phyloP scores from a whole-genome alignment of 306 rosid genomes.

The Citrullus amarus region DNA sequence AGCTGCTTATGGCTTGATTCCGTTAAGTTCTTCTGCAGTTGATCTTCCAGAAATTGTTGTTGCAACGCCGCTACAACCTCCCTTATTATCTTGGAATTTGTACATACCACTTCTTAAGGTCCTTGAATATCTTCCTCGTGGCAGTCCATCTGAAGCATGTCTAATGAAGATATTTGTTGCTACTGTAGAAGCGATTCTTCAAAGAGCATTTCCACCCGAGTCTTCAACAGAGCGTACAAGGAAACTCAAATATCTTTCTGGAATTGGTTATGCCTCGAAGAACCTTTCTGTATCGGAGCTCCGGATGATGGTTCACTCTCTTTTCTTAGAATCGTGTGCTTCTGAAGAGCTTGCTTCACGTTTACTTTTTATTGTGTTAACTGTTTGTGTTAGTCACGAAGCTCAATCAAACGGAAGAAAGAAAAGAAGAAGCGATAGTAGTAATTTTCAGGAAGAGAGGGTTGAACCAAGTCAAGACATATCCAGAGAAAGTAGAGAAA shows the following conservation, averaged over 20 bases:
- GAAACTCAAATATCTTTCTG: constrained; percentile 52
- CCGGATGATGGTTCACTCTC: constrained; percentile 96
- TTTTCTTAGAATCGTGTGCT: constrained; percentile 89
- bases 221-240: constrained; percentile 60
- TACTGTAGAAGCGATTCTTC: constrained; percentile 90
- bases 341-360: constrained; percentile 93
- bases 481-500: constrained; percentile 39
- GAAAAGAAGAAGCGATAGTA: constrained; percentile 61
- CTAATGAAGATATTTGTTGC: constrained; percentile 98
- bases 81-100: constrained; percentile 83
- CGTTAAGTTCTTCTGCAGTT: constrained; percentile 86
- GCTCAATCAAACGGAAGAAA: constrained; percentile 70
- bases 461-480: constrained; percentile 31
- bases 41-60: constrained; percentile 96
- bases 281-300: constrained; percentile 94
- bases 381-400: constrained; percentile 95
- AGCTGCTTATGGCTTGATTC: constrained; percentile 98
- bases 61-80: constrained; percentile 86
- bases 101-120: constrained; percentile 95
- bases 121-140: constrained; percentile 94
- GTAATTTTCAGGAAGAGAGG: constrained; percentile 33
- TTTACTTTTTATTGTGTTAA: constrained; percentile 79
- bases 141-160: constrained; percentile 99
- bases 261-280: constrained; percentile 67
- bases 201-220: constrained; percentile 81